These are phyloP conservation scores for Phaseolus lunatus DNA, from an alignment of 306 rosid species.

Conservation along the genomic window DNA sequence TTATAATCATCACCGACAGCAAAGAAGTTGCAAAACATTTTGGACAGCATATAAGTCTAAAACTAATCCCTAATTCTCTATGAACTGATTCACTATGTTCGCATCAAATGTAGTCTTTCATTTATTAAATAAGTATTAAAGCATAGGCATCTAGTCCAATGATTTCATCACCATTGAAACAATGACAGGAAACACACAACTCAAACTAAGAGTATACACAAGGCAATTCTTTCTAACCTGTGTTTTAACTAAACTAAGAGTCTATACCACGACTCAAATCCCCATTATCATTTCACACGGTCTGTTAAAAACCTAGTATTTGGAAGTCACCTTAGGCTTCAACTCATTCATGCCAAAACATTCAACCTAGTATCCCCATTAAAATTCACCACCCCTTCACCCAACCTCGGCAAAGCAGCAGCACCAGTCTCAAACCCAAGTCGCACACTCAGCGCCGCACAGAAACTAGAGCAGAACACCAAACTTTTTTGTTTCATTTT, in stretches of 20 bases:
- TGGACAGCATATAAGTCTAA: too few relatives aligned
- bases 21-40: background rate
- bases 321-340: background rate
- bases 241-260: background rate
- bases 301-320: background rate
- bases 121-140: background rate
- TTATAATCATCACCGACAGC: background rate
- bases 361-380: too few relatives aligned
- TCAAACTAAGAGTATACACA: background rate
- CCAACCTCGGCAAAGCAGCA: too few relatives aligned
- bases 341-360: background rate
- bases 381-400: background rate
- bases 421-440: too few relatives aligned
- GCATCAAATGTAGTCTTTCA: constrained; percentile 10
- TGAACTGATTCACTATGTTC: constrained; percentile 5
- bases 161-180: background rate
- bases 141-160: constrained; percentile 1
- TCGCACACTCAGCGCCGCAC: too few relatives aligned
- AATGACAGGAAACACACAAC: background rate
- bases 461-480: too few relatives aligned
- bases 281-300: background rate
- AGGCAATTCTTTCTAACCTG: background rate
- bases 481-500: too few relatives aligned
- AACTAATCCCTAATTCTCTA: background rate
- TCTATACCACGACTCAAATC: background rate